Conservation (phyloP, 768 basidiomycete genomes). For the Hypholoma sublateritium region DNA sequence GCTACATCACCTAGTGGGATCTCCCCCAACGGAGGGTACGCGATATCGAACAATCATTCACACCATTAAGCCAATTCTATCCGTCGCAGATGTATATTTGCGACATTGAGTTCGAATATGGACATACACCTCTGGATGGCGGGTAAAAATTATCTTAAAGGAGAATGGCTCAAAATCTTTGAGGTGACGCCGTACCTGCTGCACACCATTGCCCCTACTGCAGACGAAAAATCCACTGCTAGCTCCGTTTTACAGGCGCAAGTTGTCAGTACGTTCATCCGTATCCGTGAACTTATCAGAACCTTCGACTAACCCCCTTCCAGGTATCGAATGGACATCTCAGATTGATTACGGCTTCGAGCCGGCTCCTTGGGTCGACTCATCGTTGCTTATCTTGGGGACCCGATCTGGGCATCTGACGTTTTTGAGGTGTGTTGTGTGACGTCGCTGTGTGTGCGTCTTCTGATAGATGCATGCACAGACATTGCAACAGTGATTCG, state of each 20-base stretch:
- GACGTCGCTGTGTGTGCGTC: neutral
- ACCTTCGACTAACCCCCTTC: neutral
- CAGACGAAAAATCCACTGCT: slow-evolving; percentile 20
- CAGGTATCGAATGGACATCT: slow-evolving; percentile 72
- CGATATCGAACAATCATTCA: neutral
- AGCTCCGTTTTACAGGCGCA: slow-evolving; percentile 51
- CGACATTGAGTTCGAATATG: slow-evolving; percentile 71
- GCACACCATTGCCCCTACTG: slow-evolving; percentile 20
- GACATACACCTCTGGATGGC: slow-evolving; percentile 72
- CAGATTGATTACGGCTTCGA: slow-evolving; percentile 55
- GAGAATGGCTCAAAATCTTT: slow-evolving; percentile 66
- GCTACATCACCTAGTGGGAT: slow-evolving; percentile 70
- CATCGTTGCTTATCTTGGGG: slow-evolving; percentile 69
- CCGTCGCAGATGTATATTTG: slow-evolving; percentile 59
- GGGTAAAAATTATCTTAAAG: slow-evolving; percentile 64
- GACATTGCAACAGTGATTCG: slow-evolving; percentile 20
- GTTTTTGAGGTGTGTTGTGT: slow-evolving; percentile 50
- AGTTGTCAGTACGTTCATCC: slow-evolving; percentile 46
- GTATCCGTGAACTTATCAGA: neutral
- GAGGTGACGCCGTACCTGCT: slow-evolving; percentile 56
- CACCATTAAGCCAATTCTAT: neutral
- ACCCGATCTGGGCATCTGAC: slow-evolving; percentile 63
- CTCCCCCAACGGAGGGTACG: slow-evolving; percentile 60
- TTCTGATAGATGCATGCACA: neutral
- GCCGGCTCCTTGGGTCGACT: slow-evolving; percentile 51